Evolutionary conservation across 2,329 filamentous ascomycete species (phyloP).

Genomic region (Cercospora brassicicola): DNA sequence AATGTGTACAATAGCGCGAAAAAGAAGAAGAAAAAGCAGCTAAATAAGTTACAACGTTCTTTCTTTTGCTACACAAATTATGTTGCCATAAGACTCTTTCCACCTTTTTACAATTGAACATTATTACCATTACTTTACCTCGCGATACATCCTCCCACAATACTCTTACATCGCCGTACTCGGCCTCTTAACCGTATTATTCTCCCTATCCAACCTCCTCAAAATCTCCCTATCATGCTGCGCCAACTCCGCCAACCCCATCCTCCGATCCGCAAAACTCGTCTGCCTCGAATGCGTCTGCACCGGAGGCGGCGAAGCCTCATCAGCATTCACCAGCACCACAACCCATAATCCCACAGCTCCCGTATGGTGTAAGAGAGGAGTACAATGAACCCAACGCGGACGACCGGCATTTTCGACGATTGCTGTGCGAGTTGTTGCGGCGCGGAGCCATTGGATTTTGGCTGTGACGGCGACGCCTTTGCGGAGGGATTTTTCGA

Average conservation of each 20-base stretch:
- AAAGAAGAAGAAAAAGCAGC: not conserved
- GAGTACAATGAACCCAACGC: slow-evolving; percentile 78
- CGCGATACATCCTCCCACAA: too few species aligned
- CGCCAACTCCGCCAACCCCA: slow-evolving; percentile 1
- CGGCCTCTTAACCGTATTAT: not conserved
- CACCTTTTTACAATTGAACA: not conserved
- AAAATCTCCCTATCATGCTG: not conserved
- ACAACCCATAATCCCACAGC: slow-evolving; percentile 76
- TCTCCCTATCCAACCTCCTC: not conserved
- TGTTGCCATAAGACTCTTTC: not conserved
- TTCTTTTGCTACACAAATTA: not conserved
- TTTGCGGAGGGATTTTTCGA: slow-evolving; percentile 60
- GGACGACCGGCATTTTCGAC: slow-evolving; percentile 58
- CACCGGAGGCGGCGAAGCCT: not conserved
- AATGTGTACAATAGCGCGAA: not conserved
- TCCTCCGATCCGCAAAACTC: not conserved
- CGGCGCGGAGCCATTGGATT: slow-evolving; percentile 64
- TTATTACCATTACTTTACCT: not conserved
- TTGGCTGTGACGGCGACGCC: slow-evolving; percentile 72
- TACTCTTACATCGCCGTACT: not conserved
- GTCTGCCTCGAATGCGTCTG: not conserved
- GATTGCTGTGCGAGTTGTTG: slow-evolving; percentile 35
- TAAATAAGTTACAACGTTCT: not conserved
- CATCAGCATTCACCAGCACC: slow-evolving; percentile 54
- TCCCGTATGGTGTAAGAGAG: slow-evolving; percentile 64